Conservation (phyloP, 106 monocot genomes). For the Posidonia australis region DNA sequence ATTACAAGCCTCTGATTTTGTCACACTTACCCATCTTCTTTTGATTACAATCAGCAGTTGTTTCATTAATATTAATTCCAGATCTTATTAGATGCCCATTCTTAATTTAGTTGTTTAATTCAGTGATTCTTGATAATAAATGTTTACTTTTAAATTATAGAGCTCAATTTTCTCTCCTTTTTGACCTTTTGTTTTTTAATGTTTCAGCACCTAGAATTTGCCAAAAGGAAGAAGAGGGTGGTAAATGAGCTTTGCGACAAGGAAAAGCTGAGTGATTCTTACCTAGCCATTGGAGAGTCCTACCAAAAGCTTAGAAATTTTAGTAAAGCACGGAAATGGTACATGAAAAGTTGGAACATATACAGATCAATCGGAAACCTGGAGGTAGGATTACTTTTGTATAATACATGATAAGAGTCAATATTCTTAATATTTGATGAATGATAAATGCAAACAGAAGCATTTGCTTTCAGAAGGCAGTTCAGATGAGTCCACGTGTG, state of each 20-base stretch:
- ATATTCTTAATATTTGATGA: no score
- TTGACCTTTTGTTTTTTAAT: background rate
- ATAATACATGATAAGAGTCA: no score
- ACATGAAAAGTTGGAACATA: slow-evolving; percentile 83
- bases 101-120: no score
- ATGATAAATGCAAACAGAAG: no score
- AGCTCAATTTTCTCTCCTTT: background rate
- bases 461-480: no score
- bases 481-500: no score
- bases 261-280: slow-evolving; percentile 87
- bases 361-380: slow-evolving; percentile 72
- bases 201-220: slow-evolving; percentile 79
- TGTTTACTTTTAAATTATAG: background rate
- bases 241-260: slow-evolving; percentile 69
- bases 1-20: no score
- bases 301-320: slow-evolving; percentile 88
- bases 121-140: background rate
- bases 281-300: slow-evolving; percentile 74
- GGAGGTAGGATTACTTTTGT: slow-evolving; percentile 36
- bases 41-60: no score
- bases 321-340: slow-evolving; percentile 89
- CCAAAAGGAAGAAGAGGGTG: slow-evolving; percentile 89
- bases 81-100: no score
- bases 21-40: no score
- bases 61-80: no score